phyloP scores from a whole-genome alignment of 208 protist genomes.

The Leishmania guyanensis region DNA sequence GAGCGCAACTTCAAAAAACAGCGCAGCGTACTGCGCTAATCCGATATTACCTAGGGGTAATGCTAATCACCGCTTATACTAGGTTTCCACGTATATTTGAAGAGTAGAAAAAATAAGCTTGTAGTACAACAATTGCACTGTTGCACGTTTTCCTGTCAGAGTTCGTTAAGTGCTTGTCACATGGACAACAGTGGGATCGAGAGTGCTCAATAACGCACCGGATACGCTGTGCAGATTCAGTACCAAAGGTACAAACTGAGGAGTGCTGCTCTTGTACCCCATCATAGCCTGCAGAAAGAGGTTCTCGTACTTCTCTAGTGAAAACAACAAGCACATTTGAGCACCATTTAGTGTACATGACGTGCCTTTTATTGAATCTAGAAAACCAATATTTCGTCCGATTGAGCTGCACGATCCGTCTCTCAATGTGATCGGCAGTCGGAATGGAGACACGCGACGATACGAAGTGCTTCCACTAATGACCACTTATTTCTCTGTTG shows the following conservation, averaged over 20 bases:
- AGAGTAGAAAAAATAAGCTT: constrained; percentile 42
- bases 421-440: constrained; percentile 32
- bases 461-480: constrained; percentile 23
- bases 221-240: constrained; percentile 39
- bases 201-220: constrained; percentile 31
- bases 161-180: constrained; percentile 24
- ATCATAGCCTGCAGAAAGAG: constrained; percentile 44
- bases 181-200: constrained; percentile 29
- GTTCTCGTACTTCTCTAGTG: constrained; percentile 43
- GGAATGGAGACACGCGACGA: constrained; percentile 39
- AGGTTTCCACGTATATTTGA: constrained; percentile 30
- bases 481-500: constrained; percentile 30
- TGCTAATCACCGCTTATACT: constrained; percentile 26
- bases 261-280: constrained; percentile 7
- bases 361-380: constrained; percentile 52
- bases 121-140: constrained; percentile 47
- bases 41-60: constrained; percentile 30
- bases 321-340: constrained; percentile 49
- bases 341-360: constrained; percentile 50
- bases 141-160: constrained; percentile 43
- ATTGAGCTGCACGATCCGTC: constrained; percentile 50
- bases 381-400: constrained; percentile 44
- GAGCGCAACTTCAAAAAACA: constrained; percentile 58
- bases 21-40: constrained; percentile 28
- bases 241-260: constrained; percentile 32